These are phyloP conservation scores for Suillus tomentosus DNA, from an alignment of 768 basidiomycete species.

Conservation along the genomic window DNA sequence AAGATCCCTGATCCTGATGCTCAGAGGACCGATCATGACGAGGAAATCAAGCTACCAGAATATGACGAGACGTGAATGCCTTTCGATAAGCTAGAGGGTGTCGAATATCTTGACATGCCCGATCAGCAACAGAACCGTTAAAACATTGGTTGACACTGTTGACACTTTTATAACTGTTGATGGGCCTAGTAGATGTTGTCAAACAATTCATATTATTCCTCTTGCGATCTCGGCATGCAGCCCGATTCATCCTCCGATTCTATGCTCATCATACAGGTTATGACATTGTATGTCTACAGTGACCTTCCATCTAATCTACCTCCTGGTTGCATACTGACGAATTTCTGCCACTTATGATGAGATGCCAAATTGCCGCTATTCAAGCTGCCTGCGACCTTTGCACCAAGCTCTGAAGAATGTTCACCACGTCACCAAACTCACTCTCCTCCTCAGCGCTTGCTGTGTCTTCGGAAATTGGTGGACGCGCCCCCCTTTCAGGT, in stretches of 20 bases:
- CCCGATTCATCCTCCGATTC: not conserved
- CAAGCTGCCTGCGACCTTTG: conserved; percentile 19
- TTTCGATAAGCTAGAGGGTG: not conserved
- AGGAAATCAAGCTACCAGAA: not conserved
- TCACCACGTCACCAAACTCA: conserved; percentile 71
- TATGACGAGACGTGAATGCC: not conserved
- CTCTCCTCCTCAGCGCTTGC: conserved; percentile 61
- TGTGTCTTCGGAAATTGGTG: conserved; percentile 42
- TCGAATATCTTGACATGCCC: not conserved
- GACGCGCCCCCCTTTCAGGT: conserved; percentile 55
- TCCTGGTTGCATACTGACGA: not conserved
- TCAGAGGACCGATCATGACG: not conserved
- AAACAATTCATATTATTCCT: not conserved
- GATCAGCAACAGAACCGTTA: not conserved
- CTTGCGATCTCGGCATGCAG: not conserved
- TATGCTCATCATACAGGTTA: not conserved
- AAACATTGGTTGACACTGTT: not conserved
- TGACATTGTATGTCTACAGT: not conserved
- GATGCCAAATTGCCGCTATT: not conserved
- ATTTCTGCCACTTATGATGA: not conserved
- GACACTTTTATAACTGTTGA: not conserved
- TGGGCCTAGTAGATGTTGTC: not conserved
- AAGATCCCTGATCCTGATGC: conserved; percentile 36
- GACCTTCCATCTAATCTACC: not conserved
- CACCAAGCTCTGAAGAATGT: conserved; percentile 56